A percentile compares a stretch with the other conserved stretches of the same genome.
phyloP scores from a whole-genome alignment of 2,329 filamentous ascomycete species.

The Didymella lethalis region DNA sequence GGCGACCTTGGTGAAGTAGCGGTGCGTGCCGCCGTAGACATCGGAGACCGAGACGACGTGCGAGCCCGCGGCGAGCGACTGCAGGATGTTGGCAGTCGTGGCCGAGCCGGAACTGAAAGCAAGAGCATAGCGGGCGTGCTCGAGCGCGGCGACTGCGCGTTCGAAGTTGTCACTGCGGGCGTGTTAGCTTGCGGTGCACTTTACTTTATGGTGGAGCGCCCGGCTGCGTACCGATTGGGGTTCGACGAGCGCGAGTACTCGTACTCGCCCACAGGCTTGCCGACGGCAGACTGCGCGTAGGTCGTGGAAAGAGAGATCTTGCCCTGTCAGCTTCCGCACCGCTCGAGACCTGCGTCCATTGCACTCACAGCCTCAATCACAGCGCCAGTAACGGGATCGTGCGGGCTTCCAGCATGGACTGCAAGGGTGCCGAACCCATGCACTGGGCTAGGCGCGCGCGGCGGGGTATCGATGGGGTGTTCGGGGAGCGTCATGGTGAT shows the following conservation, averaged over 20 bases:
- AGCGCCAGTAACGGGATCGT: constrained; percentile 90
- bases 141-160: constrained; percentile 85
- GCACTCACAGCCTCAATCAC: constrained; percentile 80
- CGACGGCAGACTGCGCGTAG: constrained; percentile 89
- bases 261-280: constrained; percentile 84
- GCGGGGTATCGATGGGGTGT: constrained; percentile 74
- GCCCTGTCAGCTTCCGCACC: constrained; percentile 17
- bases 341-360: neutral
- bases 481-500: constrained; percentile 52
- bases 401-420: constrained; percentile 90
- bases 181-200: constrained; percentile 21
- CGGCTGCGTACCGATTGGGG: constrained; percentile 72
- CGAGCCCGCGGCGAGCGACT: constrained; percentile 87
- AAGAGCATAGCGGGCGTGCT: constrained; percentile 90
- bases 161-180: constrained; percentile 82
- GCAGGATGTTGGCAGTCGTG: constrained; percentile 90
- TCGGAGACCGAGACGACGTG: constrained; percentile 97
- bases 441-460: constrained; percentile 74
- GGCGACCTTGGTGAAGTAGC: constrained; percentile 98
- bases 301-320: constrained; percentile 95
- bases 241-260: constrained; percentile 96
- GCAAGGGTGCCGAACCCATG: constrained; percentile 91
- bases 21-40: constrained; percentile 96
- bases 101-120: constrained; percentile 95
- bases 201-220: neutral